Conservation (phyloP, 2,329 filamentous ascomycete species). For the Fusarium concolor region DNA sequence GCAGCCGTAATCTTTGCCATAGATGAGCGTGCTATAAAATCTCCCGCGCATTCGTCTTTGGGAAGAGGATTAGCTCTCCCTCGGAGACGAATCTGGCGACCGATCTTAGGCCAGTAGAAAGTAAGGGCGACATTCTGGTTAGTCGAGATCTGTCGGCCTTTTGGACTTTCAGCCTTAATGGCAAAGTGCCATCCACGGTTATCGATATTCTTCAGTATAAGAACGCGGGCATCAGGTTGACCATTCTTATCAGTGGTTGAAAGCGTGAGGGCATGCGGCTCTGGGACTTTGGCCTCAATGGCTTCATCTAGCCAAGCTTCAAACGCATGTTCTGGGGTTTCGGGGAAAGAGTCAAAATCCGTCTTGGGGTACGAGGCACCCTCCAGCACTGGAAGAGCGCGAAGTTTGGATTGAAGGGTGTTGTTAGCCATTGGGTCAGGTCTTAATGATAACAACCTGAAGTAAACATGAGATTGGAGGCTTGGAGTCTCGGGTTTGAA, state of each 20-base stretch:
- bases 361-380: not conserved
- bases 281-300: not conserved
- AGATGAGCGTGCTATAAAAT: conserved; percentile 8
- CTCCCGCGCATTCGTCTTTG: not conserved
- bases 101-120: conserved; percentile 17
- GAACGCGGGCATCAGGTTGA: not conserved
- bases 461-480: no score
- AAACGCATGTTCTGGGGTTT: conserved; percentile 11
- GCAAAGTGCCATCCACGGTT: conserved; percentile 22
- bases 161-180: conserved; percentile 4
- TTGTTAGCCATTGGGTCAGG: not conserved
- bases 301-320: conserved; percentile 10
- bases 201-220: conserved; percentile 14
- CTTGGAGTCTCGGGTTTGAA: no score
- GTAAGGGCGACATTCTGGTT: conserved; percentile 11
- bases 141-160: not conserved
- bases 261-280: conserved; percentile 5
- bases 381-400: not conserved
- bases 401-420: conserved; percentile 1
- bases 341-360: not conserved
- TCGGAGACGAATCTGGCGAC: not conserved
- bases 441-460: no score
- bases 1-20: conserved; percentile 8
- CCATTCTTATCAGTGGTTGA: conserved; percentile 3
- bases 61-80: not conserved